Percentiles rank a stretch among this genome's conserved stretches.
These are phyloP conservation scores for Alternaria angustiovoidea DNA, from an alignment of 2,329 filamentous ascomycete genomes.

Conservation along the genomic window DNA sequence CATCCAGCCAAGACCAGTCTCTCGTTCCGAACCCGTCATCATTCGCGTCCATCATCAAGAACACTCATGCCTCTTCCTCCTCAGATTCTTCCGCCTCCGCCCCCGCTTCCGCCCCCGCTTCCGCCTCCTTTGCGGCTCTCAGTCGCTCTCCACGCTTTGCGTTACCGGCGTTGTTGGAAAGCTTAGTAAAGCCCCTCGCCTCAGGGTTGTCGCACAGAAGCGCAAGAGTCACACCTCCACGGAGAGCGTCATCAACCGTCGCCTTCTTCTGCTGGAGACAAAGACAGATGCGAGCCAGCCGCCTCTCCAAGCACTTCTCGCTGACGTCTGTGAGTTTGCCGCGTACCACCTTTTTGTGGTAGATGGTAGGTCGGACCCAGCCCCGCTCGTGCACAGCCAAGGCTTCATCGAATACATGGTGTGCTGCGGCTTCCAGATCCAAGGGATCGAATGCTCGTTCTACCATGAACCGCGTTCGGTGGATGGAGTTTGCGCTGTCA, in stretches of 20 bases:
- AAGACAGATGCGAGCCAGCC: conserved; percentile 32
- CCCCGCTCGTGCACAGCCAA: conserved; percentile 38
- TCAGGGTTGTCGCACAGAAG: conserved; percentile 38
- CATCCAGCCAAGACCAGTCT: neutral
- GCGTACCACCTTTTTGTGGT: conserved; percentile 36
- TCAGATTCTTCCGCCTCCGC: neutral
- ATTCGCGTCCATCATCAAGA: neutral
- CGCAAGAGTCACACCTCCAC: conserved; percentile 34
- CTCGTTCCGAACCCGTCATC: neutral
- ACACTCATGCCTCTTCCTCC: neutral
- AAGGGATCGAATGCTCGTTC: conserved; percentile 8
- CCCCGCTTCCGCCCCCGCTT: neutral
- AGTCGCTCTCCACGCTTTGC: conserved; percentile 23
- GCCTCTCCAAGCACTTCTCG: conserved; percentile 26
- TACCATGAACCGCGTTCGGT: conserved; percentile 29
- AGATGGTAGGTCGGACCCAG: conserved; percentile 27
- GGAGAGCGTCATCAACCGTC: conserved; percentile 35
- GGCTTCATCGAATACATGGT: conserved; percentile 40
- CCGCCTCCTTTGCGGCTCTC: conserved; percentile 11
- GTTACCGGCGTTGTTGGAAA: conserved; percentile 37
- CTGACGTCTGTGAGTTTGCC: conserved; percentile 31
- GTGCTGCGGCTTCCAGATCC: conserved; percentile 42
- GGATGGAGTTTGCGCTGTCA: conserved; percentile 25
- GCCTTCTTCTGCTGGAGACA: conserved; percentile 35
- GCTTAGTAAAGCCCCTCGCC: conserved; percentile 30